Evolutionary conservation across 345 rosid genomes (phyloP), one percentile per base, ranked within the genome.

Genomic region (Lepidium aucheri): DNA sequence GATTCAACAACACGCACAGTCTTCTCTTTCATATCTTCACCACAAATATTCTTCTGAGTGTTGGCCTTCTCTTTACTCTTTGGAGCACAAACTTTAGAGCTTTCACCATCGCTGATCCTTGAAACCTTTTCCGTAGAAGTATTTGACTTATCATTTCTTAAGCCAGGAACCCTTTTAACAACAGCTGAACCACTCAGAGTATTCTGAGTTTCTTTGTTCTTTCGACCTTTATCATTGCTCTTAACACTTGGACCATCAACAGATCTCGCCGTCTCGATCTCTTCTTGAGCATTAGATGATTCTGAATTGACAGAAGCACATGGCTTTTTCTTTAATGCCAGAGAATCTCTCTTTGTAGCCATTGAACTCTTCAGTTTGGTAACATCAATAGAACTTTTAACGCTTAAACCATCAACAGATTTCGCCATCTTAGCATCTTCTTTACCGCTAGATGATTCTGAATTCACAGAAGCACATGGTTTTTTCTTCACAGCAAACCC

Each of bases 1-100:
- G 73, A 67, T 36, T 83, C 80, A 76, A 82, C 75, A 46, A 76
- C 67, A 53, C 79, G 44, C 67, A 74, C 72, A 22, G 81, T 84
- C 71, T 77, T 86, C 70, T 83, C 84, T 51, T 74, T 50, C 15
- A 76, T 76, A 68, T 68, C 65, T 46, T 75, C 75, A 50, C 32
- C 3, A 8, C 65, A 26, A 28, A 36, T 22, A 45, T 39, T 50
- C 63, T 72, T 45, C 63, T 72, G 64, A 56, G 54, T 8, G 49
- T 71, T 44, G 6, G 8, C 54, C 57, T 73, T 75, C 55, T 61
- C 47, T 34, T 15, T 52, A 24, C 40, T 60, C 64, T 47, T 67
- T 51, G 60, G 38, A 67, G 54, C 67, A 63, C 49, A 56, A 65
- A 43, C 60, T 30, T 73, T 64, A 6, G 67, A 53, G 26, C 46